Evolutionary conservation across 176 grass and related monocot genomes (phyloP).

Genomic region (Juncus effusus): DNA sequence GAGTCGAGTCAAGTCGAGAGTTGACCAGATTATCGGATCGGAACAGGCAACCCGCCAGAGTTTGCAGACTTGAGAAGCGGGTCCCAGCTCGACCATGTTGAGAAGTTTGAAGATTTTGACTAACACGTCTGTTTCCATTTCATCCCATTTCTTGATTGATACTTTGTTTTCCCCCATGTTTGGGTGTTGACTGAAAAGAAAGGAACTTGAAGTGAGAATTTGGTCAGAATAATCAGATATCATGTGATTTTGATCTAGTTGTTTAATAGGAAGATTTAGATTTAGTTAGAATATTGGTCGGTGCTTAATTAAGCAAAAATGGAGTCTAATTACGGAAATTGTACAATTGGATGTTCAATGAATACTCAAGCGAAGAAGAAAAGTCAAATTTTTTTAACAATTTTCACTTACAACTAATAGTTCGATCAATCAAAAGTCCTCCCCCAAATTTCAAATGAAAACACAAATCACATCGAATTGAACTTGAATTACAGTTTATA

Average conservation of each 20-base stretch:
- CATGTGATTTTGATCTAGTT: too few species aligned
- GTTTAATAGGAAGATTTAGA: neutral
- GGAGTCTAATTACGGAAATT: too few species aligned
- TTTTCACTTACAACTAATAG: neutral
- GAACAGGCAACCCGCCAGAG: conserved; percentile 80
- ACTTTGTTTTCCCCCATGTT: conserved; percentile 75
- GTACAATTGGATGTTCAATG: neutral
- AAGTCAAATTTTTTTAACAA: neutral
- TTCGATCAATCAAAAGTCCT: neutral
- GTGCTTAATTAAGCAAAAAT: neutral
- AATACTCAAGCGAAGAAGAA: neutral
- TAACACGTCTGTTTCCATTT: conserved; percentile 96
- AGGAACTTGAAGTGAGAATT: conserved; percentile 20
- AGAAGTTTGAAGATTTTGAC: conserved; percentile 97
- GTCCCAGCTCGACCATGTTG: conserved; percentile 80
- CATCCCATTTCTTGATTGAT: conserved; percentile 86
- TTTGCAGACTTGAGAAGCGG: conserved; percentile 74
- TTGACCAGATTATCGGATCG: conserved; percentile 92
- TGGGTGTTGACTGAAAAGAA: conserved; percentile 16
- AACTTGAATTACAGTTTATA: neutral
- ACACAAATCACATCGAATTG: neutral
- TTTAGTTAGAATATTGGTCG: neutral
- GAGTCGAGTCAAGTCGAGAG: conserved; percentile 70
- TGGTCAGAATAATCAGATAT: neutral
- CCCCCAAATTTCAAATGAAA: conserved; percentile 11